phyloP scores from a whole-genome alignment of 1,284 basidiomycete genomes.

The Pulveroboletus sp. region DNA sequence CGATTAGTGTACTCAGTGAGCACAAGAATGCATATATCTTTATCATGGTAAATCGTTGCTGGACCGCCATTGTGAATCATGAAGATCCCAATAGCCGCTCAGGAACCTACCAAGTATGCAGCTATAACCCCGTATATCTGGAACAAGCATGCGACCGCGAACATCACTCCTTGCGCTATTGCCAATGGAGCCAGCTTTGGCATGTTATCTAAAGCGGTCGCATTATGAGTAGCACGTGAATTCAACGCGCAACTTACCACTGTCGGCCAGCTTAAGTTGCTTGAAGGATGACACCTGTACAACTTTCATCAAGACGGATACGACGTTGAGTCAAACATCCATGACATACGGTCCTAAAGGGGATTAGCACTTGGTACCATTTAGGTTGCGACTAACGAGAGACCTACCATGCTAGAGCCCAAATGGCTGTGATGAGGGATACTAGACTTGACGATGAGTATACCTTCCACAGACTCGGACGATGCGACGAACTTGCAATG shows the following conservation, averaged over 20 bases:
- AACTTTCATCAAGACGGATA: not conserved
- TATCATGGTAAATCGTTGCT: slow-evolving; percentile 64
- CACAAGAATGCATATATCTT: slow-evolving; percentile 58
- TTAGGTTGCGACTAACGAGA: not conserved
- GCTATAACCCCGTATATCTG: slow-evolving; percentile 61
- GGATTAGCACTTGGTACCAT: not conserved
- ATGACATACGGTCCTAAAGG: slow-evolving; percentile 51
- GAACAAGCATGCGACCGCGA: slow-evolving; percentile 51
- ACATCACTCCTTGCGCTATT: slow-evolving; percentile 61
- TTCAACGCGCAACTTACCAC: slow-evolving; percentile 41
- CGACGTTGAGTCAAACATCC: not conserved
- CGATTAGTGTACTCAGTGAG: slow-evolving; percentile 50
- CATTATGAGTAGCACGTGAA: not conserved
- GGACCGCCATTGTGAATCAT: not conserved
- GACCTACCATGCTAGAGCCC: slow-evolving; percentile 63
- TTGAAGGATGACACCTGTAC: slow-evolving; percentile 60
- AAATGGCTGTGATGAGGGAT: slow-evolving; percentile 51
- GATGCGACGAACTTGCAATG: slow-evolving; percentile 50
- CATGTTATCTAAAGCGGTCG: slow-evolving; percentile 40
- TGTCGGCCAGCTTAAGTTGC: slow-evolving; percentile 48
- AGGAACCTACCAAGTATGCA: slow-evolving; percentile 51
- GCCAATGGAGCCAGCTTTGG: slow-evolving; percentile 57
- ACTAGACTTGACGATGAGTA: slow-evolving; percentile 36
- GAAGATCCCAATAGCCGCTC: not conserved
- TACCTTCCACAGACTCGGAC: not conserved